Base-by-base conservation (phyloP, 768 basidiomycete species). In the Phylloporus sp. region DNA sequence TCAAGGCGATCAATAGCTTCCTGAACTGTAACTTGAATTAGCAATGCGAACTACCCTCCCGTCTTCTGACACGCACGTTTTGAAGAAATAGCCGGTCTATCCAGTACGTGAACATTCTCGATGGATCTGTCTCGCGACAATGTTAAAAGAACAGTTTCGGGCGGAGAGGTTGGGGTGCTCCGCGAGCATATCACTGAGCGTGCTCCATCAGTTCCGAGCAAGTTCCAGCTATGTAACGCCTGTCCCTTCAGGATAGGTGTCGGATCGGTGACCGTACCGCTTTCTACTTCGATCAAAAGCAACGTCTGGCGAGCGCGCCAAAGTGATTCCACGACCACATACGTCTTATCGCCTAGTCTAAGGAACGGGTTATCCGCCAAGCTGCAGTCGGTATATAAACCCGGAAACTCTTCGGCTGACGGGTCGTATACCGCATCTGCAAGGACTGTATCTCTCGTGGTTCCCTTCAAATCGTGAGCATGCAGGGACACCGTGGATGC, bases 291-390 rank as follows among this genome's bases (percentile, higher is more conserved):
- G 24, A 87, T 68, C 2, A 73, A 66, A 6, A 86, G 56, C 22
- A 86, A 60, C 0, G 78, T 80, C 0, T 70, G 67, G 9, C 80
- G 72, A 1, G 82, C 82, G 1, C 79, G 75, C 80, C 80, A 84
- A 18, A 72, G 63, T 0, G 82, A 81, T 16, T 76, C 70, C 4
- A 76, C 60, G n/a, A 80, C 64, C 15, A 65, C 1, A 12, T 32
- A 59, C 8, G 53, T 47, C 44, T 47, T 55, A 9, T 39, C 52
- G 10, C 46, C 50, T 27, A 57, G 29, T 11, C 23, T 54, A 16
- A 85, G 49, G 57, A 78, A 78, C 0, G 80, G 75, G 2, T 61
- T 64, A 1, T 69, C 35, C 0, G 75, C 65, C 16, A 87, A 67
- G 54, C 75, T 76, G 52, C 69, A 73, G 16, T 78, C 71, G 6